Conservation (phyloP, 2,329 filamentous ascomycete genomes). For the Fusarium armeniacum region DNA sequence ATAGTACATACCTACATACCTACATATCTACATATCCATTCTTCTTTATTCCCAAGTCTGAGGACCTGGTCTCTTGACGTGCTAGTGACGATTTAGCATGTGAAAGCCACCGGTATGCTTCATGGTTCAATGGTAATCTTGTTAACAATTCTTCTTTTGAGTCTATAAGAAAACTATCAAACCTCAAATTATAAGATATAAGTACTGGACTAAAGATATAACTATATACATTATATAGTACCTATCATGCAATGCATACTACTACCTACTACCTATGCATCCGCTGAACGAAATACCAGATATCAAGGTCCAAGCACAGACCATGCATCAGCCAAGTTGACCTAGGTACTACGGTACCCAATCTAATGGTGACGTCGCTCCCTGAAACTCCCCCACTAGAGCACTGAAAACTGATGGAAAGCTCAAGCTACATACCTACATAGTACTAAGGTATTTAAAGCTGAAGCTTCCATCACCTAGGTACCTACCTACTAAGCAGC, state of each 20-base stretch:
- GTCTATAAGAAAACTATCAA: too few species aligned
- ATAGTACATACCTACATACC: too few species aligned
- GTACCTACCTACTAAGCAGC: too few species aligned
- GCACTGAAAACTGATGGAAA: background rate
- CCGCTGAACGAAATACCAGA: background rate
- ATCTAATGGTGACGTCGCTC: conserved; percentile 43
- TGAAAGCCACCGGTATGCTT: conserved; percentile 17
- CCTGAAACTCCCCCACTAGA: conserved; percentile 17
- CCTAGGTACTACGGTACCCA: too few species aligned
- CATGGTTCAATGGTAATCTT: background rate
- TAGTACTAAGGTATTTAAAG: background rate
- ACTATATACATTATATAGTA: background rate
- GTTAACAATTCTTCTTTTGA: too few species aligned
- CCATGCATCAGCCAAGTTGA: conserved; percentile 13
- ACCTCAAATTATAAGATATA: too few species aligned
- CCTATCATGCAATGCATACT: background rate
- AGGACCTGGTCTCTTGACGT: background rate
- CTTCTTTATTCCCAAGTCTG: background rate
- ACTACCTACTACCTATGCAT: too few species aligned
- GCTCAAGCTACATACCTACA: background rate
- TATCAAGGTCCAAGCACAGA: conserved; percentile 9
- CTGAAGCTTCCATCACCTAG: conserved; percentile 25
- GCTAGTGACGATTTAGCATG: conserved; percentile 14
- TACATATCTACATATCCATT: background rate
- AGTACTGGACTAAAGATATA: background rate